Conservation (phyloP, 371 early-diverging fungal genomes). For the Dentiscutata heterogama region DNA sequence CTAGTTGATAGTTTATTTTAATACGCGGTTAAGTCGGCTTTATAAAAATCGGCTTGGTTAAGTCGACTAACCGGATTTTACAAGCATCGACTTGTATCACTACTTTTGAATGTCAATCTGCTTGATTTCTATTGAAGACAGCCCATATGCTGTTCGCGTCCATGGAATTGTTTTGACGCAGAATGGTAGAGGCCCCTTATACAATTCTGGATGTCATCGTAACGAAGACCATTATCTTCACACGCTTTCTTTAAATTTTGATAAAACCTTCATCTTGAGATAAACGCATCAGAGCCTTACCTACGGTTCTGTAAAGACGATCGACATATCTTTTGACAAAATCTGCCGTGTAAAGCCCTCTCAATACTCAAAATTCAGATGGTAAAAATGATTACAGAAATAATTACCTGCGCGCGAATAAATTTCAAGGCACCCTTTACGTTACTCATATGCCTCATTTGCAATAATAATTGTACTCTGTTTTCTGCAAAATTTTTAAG, state of each 20-base stretch:
- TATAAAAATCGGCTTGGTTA: too few relatives aligned
- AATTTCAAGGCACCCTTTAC: conserved; percentile 15
- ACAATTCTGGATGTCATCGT: conserved; percentile 35
- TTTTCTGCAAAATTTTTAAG: too few relatives aligned
- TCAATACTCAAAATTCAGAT: not conserved
- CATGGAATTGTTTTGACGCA: conserved; percentile 30
- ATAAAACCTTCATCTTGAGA: conserved; percentile 18
- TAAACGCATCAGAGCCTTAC: not conserved
- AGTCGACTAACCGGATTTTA: too few relatives aligned
- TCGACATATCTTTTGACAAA: not conserved
- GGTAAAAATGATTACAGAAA: not conserved
- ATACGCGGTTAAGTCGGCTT: too few relatives aligned
- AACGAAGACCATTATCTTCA: conserved; percentile 36
- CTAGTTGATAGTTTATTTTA: too few relatives aligned
- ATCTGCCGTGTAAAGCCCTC: not conserved
- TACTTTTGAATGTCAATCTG: too few relatives aligned
- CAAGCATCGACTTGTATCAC: too few relatives aligned
- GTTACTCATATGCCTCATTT: not conserved
- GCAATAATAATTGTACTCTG: not conserved
- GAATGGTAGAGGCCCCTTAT: conserved; percentile 8
- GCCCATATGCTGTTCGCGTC: not conserved
- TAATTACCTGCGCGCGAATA: not conserved
- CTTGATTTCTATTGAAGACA: too few relatives aligned
- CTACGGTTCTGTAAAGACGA: not conserved
- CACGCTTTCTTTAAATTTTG: conserved; percentile 24